Evolutionary conservation across 805 yeast species (phyloP).

Genomic region (Starmera pachycereana): DNA sequence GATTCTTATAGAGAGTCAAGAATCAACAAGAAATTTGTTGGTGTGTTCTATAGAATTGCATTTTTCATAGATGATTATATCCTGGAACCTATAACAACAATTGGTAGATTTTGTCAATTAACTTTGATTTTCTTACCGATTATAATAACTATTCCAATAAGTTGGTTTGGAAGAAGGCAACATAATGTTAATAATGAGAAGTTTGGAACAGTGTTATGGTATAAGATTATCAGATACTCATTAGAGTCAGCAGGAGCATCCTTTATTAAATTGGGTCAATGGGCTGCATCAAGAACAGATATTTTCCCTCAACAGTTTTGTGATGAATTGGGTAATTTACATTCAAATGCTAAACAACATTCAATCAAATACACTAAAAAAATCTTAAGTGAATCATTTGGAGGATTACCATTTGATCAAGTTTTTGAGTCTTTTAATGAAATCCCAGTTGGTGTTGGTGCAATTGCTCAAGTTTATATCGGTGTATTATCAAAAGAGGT

Average conservation of each 20-base stretch:
- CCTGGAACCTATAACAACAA: conserved; percentile 59
- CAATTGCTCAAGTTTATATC: conserved; percentile 91
- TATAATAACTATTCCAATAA: conserved; percentile 50
- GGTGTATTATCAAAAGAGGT: conserved; percentile 50
- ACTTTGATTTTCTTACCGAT: conserved; percentile 63
- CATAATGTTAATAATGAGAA: conserved; percentile 27
- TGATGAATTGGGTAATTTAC: conserved; percentile 63
- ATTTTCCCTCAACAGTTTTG: conserved; percentile 77
- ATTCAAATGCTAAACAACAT: conserved; percentile 77
- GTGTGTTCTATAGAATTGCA: conserved; percentile 29
- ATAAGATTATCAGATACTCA: conserved; percentile 44
- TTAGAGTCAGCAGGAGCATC: conserved; percentile 90
- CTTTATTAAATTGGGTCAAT: conserved; percentile 86
- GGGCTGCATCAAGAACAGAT: conserved; percentile 98
- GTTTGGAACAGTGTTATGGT: conserved; percentile 67
- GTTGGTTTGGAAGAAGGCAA: conserved; percentile 19
- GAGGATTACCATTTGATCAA: conserved; percentile 44
- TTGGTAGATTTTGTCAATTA: conserved; percentile 61
- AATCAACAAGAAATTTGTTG: conserved; percentile 7
- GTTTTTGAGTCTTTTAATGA: conserved; percentile 71
- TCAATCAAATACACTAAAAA: conserved; percentile 47
- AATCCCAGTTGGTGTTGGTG: conserved; percentile 90
- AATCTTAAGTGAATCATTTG: conserved; percentile 50
- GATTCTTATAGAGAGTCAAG: conserved; percentile 22
- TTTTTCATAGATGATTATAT: conserved; percentile 43